Base-by-base conservation (phyloP, 192 early-diverging fungal genomes). In the Martensiomyces pterosporus region DNA sequence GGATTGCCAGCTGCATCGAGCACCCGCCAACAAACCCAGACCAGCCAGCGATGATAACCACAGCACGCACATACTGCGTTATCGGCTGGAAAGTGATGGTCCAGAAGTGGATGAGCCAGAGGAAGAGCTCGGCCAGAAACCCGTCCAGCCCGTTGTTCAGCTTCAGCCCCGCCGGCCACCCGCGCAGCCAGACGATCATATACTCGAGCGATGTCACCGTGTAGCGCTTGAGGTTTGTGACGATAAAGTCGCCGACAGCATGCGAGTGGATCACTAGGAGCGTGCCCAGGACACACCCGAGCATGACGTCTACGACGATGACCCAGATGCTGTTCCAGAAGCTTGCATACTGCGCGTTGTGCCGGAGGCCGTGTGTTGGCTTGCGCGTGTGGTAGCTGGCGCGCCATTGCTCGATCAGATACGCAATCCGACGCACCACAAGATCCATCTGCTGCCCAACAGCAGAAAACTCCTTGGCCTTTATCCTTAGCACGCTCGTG, bases 271-370 rank as follows among this genome's bases (percentile, higher is more conserved):
- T 65, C 14, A 88, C 71, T 17, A 97, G 51, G 26, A 85, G 80
- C 0, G 81, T 79, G 8, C 91, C 89, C 2, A 95, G 52, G 0
- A 87, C 78, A 1, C 90, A 67, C 0, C 94, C 94, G 44, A 99
- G 77, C 39, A 92, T 85, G 6, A 94, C 79, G 58, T 97, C 94
- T 52, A 95, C 89, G 6, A 84, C 85, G n/a, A 92, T 84, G 17
- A 95, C 82, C 92, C 94, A 99, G 58, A 92, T 82, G 39, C 87
- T 90, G 65, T 97, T 99, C 71, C 92, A 93, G 56, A 99, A 94
- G 43, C 88, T 89, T 43, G 55, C 64, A 32, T 63, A 76, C 17
- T 62, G 64, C 32, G 61, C 60, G 33, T 57, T 67, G 24, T 62
- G 55, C 19, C 54, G 55, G 14, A 52, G 52, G 22, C 43, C 67